Evolutionary conservation across 192 early-diverging fungal genomes (phyloP).

Genomic region (Powellomyces hirtus): DNA sequence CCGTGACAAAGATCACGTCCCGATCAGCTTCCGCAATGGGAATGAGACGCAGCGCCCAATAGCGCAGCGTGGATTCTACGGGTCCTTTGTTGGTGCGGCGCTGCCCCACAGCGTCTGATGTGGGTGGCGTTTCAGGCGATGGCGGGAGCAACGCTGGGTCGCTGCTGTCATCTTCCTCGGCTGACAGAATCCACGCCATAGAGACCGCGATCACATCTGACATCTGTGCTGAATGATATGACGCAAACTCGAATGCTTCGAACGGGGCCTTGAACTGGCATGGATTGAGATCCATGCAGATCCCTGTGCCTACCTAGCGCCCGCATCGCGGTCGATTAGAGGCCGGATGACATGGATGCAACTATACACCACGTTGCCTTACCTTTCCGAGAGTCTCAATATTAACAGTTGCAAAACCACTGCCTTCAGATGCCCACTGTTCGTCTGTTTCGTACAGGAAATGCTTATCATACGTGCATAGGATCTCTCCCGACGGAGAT

Average conservation of each 20-base stretch:
- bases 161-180: background rate
- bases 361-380: too few species aligned
- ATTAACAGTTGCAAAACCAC: slow-evolving; percentile 51
- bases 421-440: slow-evolving; percentile 71
- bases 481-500: slow-evolving; percentile 41
- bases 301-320: slow-evolving; percentile 62
- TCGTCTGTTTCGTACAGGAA: slow-evolving; percentile 73
- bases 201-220: slow-evolving; percentile 54
- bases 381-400: slow-evolving; percentile 11
- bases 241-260: slow-evolving; percentile 67
- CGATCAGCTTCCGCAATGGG: background rate
- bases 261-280: slow-evolving; percentile 66
- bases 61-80: background rate
- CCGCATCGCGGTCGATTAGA: too few species aligned
- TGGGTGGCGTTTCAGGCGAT: background rate
- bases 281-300: slow-evolving; percentile 86
- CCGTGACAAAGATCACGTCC: background rate
- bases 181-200: slow-evolving; percentile 68
- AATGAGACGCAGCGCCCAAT: slow-evolving; percentile 14
- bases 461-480: slow-evolving; percentile 67
- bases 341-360: too few species aligned
- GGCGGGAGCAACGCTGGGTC: too few species aligned
- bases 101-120: background rate
- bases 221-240: slow-evolving; percentile 51
- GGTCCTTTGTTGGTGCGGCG: background rate